Evolutionary conservation across 2,329 filamentous ascomycete species (phyloP), one percentile per base, ranked within the genome.

Genomic region (Xylariaceae sp.): DNA sequence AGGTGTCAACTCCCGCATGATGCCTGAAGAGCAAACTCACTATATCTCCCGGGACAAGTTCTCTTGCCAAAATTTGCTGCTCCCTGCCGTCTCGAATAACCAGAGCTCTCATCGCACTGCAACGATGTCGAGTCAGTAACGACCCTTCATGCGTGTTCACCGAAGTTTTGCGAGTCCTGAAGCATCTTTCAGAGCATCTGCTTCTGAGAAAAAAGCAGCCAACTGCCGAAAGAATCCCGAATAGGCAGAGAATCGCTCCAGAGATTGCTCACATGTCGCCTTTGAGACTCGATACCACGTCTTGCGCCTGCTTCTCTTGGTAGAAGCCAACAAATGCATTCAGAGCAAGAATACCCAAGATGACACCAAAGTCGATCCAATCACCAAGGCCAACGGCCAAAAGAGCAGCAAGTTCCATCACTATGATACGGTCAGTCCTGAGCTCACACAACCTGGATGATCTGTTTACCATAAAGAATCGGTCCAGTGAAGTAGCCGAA

Each of bases 291-390:
- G 85, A 85, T 62, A 88, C 85, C 63, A 89, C 85, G 70, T 89
- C 86, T 58, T 85, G 86, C 61, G 86, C 86, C 71, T 89, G 85
- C 75, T 89, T 89, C 72, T 89, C 86, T 69, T 89, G 86, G 69
- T 89, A 89, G 81, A 85, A 89, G 75, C 86, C 86, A 68, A 89
- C 86, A 56, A 84, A 73, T 58, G 86, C 86, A 73, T 90, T 90
- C 55, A 90, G 82, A 65, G 85, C 61, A 48, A 90, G 74, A 69
- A 90, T 89, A 75, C 80, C 86, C 62, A 85, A 81, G 67, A 89
- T 89, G 68, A 90, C 84, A 78, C 85, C 85, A 59, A 89, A 79
- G 74, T 90, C 86, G 57, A 88, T 78, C 85, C 85, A 89, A 71
- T 87, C 84, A 67, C 79, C 77, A 56, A 90, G 82, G 79, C 85